Percentiles rank a stretch among this genome's conserved stretches.
These are phyloP conservation scores for Westerdykella sp. DNA, from an alignment of 2,329 filamentous ascomycete species.

Conservation along the genomic window DNA sequence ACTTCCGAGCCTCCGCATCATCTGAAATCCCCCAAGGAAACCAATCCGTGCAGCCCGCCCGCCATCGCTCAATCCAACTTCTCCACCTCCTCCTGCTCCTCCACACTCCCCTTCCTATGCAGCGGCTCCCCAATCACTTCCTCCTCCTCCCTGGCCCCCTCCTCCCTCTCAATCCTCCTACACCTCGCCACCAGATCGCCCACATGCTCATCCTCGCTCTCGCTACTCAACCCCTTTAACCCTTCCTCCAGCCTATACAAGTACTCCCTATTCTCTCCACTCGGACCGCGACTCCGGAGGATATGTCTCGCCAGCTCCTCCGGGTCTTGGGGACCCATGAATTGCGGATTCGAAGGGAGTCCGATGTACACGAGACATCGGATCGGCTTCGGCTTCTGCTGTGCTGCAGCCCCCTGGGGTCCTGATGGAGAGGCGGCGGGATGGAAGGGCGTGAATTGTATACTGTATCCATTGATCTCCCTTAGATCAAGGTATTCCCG, in stretches of 20 bases:
- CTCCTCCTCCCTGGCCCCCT: slow-evolving; percentile 7
- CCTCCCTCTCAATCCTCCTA: slow-evolving; percentile 52
- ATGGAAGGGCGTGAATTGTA: slow-evolving; percentile 83
- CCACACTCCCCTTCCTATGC: slow-evolving; percentile 41
- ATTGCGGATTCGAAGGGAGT: slow-evolving; percentile 87
- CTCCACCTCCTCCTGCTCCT: slow-evolving; percentile 57
- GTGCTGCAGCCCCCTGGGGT: slow-evolving; percentile 2
- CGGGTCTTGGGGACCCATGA: slow-evolving; percentile 76
- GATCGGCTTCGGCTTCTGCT: slow-evolving; percentile 3
- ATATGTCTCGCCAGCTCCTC: slow-evolving; percentile 76
- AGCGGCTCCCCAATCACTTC: slow-evolving; percentile 18
- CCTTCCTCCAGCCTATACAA: slow-evolving; percentile 72
- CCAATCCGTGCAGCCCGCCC: no score
- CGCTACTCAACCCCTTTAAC: slow-evolving; percentile 63
- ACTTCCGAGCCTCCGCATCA: no score
- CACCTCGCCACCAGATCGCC: slow-evolving; percentile 72
- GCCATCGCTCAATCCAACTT: slow-evolving; percentile 21
- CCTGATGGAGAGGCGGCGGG: slow-evolving; percentile 41
- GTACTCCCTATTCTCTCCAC: slow-evolving; percentile 87
- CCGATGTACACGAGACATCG: slow-evolving; percentile 84
- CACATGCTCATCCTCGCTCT: slow-evolving; percentile 78
- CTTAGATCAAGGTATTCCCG: slow-evolving; percentile 88
- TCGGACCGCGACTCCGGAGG: slow-evolving; percentile 67
- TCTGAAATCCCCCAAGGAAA: no score
- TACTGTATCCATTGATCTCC: slow-evolving; percentile 95